phyloP scores from a whole-genome alignment of 148 eudicot genomes.

The Chenopodium album region DNA sequence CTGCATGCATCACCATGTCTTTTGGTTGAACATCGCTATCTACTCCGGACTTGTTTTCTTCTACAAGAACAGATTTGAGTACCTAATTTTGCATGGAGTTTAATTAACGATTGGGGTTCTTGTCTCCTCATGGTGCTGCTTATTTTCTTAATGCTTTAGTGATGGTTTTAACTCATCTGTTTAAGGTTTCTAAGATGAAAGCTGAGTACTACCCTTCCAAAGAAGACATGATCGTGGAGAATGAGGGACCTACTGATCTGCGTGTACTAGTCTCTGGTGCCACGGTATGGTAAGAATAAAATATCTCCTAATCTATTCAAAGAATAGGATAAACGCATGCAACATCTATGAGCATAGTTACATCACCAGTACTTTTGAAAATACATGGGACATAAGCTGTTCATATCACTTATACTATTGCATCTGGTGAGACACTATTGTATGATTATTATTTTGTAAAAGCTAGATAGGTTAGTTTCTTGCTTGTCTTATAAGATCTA shows the following conservation, averaged over 20 bases:
- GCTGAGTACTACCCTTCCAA: conserved; percentile 85
- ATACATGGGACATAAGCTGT: not conserved
- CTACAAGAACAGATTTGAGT: no score
- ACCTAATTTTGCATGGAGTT: no score
- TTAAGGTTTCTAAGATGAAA: conserved; percentile 84
- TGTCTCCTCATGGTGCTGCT: not conserved
- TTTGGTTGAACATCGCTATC: no score
- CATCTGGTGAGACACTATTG: no score
- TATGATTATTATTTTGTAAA: no score
- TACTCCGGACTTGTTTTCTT: no score
- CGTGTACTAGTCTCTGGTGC: conserved; percentile 75
- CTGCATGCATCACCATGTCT: no score
- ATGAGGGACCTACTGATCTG: conserved; percentile 84
- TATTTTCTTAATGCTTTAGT: not conserved
- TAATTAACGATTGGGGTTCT: no score
- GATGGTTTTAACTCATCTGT: not conserved
- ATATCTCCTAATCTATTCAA: not conserved
- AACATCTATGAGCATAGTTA: not conserved
- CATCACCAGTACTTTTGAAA: not conserved
- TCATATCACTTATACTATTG: not conserved
- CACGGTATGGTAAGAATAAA: conserved; percentile 41
- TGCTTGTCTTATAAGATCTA: no score
- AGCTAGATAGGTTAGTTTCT: no score
- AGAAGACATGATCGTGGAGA: conserved; percentile 85
- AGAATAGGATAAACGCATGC: not conserved